These are phyloP conservation scores for Colletotrichum zoysiae DNA, from an alignment of 2,329 filamentous ascomycete species.

Conservation along the genomic window DNA sequence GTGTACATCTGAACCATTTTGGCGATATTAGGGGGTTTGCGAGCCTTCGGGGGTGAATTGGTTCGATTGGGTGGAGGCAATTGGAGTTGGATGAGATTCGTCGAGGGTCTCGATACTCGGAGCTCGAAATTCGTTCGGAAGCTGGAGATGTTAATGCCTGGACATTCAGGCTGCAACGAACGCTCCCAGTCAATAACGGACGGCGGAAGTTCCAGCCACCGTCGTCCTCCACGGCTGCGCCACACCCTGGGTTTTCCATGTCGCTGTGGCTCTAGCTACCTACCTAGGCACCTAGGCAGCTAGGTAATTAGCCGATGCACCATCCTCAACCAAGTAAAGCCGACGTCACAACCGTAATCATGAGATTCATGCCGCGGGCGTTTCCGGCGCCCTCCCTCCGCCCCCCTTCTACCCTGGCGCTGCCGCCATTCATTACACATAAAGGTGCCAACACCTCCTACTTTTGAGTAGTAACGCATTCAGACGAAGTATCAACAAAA, in stretches of 20 bases:
- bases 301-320: slow-evolving; percentile 10
- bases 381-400: slow-evolving; percentile 34
- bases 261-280: slow-evolving; percentile 28
- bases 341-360: slow-evolving; percentile 35
- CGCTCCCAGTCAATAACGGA: neutral
- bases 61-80: slow-evolving; percentile 47
- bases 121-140: slow-evolving; percentile 44
- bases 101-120: slow-evolving; percentile 37
- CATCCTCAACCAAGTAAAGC: slow-evolving; percentile 23
- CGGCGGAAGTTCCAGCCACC: slow-evolving; percentile 29
- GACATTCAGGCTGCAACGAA: slow-evolving; percentile 13
- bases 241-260: neutral
- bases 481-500: slow-evolving; percentile 36
- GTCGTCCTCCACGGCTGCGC: neutral
- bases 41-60: slow-evolving; percentile 46
- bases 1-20: slow-evolving; percentile 66
- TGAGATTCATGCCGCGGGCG: slow-evolving; percentile 37
- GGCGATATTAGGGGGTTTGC: slow-evolving; percentile 48
- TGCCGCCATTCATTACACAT: slow-evolving; percentile 31
- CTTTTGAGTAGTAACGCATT: neutral
- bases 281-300: slow-evolving; percentile 8
- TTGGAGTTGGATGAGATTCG: slow-evolving; percentile 45
- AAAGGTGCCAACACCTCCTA: slow-evolving; percentile 15
- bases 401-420: slow-evolving; percentile 6
- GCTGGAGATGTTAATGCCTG: slow-evolving; percentile 34